A percentile compares a stretch with the other conserved stretches of the same genome.
Conservation (phyloP, 495 filamentous ascomycete species). For the Penicillium canariense region DNA sequence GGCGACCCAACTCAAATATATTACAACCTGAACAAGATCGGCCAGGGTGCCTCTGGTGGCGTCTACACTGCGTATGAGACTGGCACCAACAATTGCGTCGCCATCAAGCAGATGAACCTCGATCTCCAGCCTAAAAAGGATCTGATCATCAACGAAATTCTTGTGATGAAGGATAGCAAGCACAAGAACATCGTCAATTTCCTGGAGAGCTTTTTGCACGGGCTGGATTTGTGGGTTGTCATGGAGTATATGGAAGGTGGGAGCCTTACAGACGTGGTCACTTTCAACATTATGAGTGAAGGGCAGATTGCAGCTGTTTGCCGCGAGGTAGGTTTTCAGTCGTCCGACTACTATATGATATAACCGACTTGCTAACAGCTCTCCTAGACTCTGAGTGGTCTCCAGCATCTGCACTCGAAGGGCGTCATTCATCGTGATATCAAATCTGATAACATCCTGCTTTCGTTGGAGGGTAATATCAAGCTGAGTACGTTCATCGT, state of each 20-base stretch:
- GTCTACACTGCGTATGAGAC: constrained; percentile 90
- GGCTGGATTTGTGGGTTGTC: constrained; percentile 92
- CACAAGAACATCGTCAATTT: constrained; percentile 99
- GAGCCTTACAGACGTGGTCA: constrained; percentile 95
- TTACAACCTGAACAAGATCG: constrained; percentile 87
- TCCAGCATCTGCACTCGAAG: constrained; percentile 96
- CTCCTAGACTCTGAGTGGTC: constrained; percentile 71
- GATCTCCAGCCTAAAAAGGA: constrained; percentile 99
- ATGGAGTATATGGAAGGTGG: constrained; percentile 99
- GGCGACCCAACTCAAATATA: constrained; percentile 88
- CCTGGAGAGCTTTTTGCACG: constrained; percentile 89
- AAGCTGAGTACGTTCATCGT: constrained; percentile 75
- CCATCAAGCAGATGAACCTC: constrained; percentile 99
- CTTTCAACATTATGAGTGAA: constrained; percentile 98
- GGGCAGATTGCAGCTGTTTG: constrained; percentile 95
- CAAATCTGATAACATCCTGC: constrained; percentile 95
- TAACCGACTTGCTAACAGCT: constrained; percentile 9
- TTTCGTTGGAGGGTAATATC: constrained; percentile 94
- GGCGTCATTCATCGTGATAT: constrained; percentile 86
- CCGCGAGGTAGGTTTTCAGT: constrained; percentile 61
- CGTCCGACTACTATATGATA: neutral
- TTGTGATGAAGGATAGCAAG: constrained; percentile 98
- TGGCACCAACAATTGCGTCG: constrained; percentile 80
- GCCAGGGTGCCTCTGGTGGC: constrained; percentile 94
- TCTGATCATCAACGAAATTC: constrained; percentile 96